Evolutionary conservation across 306 rosid species (phyloP).

Genomic region (Rubus parviflorus): DNA sequence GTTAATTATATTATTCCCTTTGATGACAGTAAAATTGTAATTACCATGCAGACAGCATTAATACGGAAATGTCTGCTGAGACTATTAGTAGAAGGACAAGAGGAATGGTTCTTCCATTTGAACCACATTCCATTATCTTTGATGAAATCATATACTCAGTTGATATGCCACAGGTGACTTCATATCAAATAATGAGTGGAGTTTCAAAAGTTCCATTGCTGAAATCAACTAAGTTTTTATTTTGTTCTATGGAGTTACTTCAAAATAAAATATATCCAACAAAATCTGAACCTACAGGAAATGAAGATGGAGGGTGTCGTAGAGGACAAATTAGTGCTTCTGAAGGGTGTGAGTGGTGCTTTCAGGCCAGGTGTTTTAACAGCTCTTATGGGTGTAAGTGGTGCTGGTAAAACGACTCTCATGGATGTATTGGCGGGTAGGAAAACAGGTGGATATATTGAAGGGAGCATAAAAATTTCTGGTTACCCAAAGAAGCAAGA

Average conservation of each 20-base stretch:
- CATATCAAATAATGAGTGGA: not conserved
- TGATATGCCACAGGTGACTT: slow-evolving; percentile 68
- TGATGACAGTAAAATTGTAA: not conserved
- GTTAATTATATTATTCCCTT: not conserved
- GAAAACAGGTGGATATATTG: slow-evolving; percentile 86
- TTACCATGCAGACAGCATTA: slow-evolving; percentile 26
- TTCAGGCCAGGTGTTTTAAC: slow-evolving; percentile 94
- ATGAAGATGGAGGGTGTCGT: slow-evolving; percentile 58
- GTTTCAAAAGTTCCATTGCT: not conserved
- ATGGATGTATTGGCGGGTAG: slow-evolving; percentile 95
- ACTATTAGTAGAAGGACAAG: slow-evolving; percentile 29
- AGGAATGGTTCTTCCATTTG: slow-evolving; percentile 87
- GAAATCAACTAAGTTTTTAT: not conserved
- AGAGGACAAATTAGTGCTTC: slow-evolving; percentile 71
- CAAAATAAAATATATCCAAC: not conserved
- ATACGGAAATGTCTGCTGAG: slow-evolving; percentile 14
- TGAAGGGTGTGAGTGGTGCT: slow-evolving; percentile 76
- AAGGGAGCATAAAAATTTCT: slow-evolving; percentile 66
- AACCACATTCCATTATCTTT: slow-evolving; percentile 61
- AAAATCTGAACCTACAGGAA: slow-evolving; percentile 43
- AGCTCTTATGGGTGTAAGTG: slow-evolving; percentile 93
- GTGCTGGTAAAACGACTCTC: slow-evolving; percentile 95
- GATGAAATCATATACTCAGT: slow-evolving; percentile 62
- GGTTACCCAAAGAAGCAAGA: slow-evolving; percentile 88
- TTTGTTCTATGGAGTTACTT: not conserved